Base-by-base conservation (phyloP, 139 green algal species). In the Chlamydomonas eustigma region DNA sequence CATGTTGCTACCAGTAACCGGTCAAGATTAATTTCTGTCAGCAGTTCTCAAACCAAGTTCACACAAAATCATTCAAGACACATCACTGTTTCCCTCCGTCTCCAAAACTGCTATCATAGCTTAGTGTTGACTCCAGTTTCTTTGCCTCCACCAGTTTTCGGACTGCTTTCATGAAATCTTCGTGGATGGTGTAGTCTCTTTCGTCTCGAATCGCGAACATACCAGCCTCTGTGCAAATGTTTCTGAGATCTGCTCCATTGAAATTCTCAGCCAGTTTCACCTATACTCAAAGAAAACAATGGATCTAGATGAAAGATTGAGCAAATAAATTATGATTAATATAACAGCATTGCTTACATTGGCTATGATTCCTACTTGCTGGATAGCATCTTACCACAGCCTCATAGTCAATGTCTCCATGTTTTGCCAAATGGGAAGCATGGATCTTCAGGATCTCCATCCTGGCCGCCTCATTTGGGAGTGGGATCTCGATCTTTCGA, bases 381-480 rank as follows among this genome's bases (percentile, higher is more conserved):
- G n/a, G n/a, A n/a, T n/a, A n/a, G n/a, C n/a, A 22, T 8, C 63
- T 98, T 37, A 97, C 92, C 22, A 98, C 81, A 1, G 93, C 90
- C 84, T 99, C 96, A 78, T 98, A 99, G 87, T 99, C 96, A 66
- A 99, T 98, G 75, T 99, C 96, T 0, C 96, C 96, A 76, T 98
- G 90, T 90, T 99, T 99, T 71, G 91, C 90, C 73, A 99, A 90
- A 35, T 89, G 88, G 50, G 87, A 81, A 3, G 94, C 87, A 84
- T 99, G 96, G 75, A 99, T 99, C 85, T 99, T 99, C 1, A 99
- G 80, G 71, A 99, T 97, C 79, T 99, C 96, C 84, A 97, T 96
- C 37, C 96, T 76, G 0, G 78, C 77, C 37, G 93, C 86, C 84
- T 99, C 96, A 80, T 99, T 99, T 50, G 96, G 96, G 78, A 99